phyloP scores from a whole-genome alignment of 2,329 filamentous ascomycete species.

The Cercospora canescens region DNA sequence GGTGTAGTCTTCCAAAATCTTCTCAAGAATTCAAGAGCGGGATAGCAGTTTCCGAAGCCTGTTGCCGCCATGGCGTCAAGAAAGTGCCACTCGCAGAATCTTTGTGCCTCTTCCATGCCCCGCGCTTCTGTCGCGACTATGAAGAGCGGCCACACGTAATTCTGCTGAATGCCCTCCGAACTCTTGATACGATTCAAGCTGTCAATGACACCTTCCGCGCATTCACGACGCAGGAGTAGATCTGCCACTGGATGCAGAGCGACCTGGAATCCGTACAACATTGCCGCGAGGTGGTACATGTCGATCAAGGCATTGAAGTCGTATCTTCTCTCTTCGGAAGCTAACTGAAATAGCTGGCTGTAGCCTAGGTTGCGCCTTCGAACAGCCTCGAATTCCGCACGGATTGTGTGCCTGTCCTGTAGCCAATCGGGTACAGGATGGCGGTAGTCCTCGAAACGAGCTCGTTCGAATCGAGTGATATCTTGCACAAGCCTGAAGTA shows the following conservation, averaged over 20 bases:
- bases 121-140: conserved; percentile 5
- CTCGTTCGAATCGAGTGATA: conserved; percentile 6
- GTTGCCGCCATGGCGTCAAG: conserved; percentile 3
- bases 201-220: conserved; percentile 2
- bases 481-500: conserved; percentile 9
- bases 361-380: background rate
- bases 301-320: conserved; percentile 10
- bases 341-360: conserved; percentile 5
- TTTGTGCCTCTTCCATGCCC: background rate
- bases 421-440: background rate
- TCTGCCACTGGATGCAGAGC: background rate
- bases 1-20: conserved; percentile 8
- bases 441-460: background rate
- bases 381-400: conserved; percentile 2
- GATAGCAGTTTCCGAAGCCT: background rate
- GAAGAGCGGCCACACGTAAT: conserved; percentile 12
- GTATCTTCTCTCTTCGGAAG: conserved; percentile 1
- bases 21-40: conserved; percentile 8
- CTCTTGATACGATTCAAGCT: conserved; percentile 2
- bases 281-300: conserved; percentile 4
- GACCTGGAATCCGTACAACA: conserved; percentile 9
- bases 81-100: conserved; percentile 3
- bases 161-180: background rate
- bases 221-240: background rate
- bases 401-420: background rate